These are phyloP conservation scores for Schizosaccharomyces lindneri DNA, from an alignment of 805 yeast genomes.

Conservation along the genomic window DNA sequence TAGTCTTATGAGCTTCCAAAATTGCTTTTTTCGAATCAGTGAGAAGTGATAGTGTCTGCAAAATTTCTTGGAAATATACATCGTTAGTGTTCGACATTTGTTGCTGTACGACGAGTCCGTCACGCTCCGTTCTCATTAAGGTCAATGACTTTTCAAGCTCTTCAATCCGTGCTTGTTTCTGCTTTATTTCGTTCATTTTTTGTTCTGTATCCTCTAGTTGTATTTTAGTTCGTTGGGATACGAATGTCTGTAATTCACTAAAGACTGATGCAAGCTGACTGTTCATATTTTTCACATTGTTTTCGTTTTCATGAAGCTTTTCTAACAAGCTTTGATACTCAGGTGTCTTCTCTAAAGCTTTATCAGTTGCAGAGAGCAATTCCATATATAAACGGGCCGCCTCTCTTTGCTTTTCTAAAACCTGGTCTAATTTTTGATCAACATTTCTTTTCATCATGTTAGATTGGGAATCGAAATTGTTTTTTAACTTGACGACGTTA, in stretches of 20 bases:
- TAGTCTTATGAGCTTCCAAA: constrained; percentile 25
- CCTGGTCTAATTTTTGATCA: background rate
- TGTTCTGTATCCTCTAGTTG: background rate
- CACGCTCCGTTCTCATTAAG: background rate
- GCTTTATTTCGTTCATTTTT: background rate
- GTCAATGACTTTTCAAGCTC: background rate
- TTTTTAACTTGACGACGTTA: background rate
- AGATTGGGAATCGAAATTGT: background rate
- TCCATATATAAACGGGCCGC: background rate
- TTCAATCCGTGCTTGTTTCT: background rate
- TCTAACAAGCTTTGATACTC: background rate
- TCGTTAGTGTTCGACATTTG: background rate
- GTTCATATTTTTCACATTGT: background rate
- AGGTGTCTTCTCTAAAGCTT: background rate
- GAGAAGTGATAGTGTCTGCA: background rate
- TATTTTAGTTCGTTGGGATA: background rate
- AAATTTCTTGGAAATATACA: background rate
- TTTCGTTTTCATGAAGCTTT: background rate
- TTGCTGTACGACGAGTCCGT: background rate
- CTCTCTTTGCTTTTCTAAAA: background rate
- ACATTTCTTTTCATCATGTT: background rate
- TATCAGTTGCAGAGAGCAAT: background rate
- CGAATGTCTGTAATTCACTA: background rate
- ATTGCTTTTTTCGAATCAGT: constrained; percentile 16
- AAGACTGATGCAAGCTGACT: background rate